These are phyloP conservation scores for Annulohypoxylon moriforme DNA, from an alignment of 495 filamentous ascomycete genomes.

Conservation along the genomic window DNA sequence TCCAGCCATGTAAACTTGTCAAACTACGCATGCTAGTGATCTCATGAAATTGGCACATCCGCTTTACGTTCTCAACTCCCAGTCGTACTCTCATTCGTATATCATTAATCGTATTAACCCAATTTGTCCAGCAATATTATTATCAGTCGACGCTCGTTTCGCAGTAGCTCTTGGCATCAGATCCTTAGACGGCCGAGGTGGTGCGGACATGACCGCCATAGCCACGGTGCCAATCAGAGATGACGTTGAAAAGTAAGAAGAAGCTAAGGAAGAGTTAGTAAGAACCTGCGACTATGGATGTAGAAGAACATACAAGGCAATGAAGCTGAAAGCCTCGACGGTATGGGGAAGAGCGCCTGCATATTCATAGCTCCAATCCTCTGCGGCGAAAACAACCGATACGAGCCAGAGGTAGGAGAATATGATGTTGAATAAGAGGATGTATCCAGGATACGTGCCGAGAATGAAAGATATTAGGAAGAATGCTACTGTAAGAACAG, in stretches of 20 bases:
- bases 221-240: slow-evolving; percentile 59
- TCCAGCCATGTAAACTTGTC: not conserved
- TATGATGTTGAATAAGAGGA: slow-evolving; percentile 67
- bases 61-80: not conserved
- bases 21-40: not conserved
- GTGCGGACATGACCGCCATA: slow-evolving; percentile 43
- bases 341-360: slow-evolving; percentile 59
- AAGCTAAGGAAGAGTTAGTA: slow-evolving; percentile 60
- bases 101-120: not conserved
- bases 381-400: slow-evolving; percentile 67
- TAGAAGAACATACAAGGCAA: slow-evolving; percentile 65
- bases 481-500: slow-evolving; percentile 67
- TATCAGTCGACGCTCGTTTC: slow-evolving; percentile 1
- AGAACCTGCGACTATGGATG: not conserved
- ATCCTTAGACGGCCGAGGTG: slow-evolving; percentile 27
- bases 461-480: slow-evolving; percentile 68
- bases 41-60: not conserved
- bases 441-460: slow-evolving; percentile 59
- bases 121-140: not conserved
- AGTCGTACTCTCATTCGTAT: not conserved
- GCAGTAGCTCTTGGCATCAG: not conserved
- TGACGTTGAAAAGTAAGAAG: slow-evolving; percentile 64
- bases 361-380: slow-evolving; percentile 60
- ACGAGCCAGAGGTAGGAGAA: slow-evolving; percentile 76
- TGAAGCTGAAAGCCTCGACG: slow-evolving; percentile 69